These are phyloP conservation scores for Triadica sebifera DNA, from an alignment of 345 rosid genomes.

Conservation along the genomic window DNA sequence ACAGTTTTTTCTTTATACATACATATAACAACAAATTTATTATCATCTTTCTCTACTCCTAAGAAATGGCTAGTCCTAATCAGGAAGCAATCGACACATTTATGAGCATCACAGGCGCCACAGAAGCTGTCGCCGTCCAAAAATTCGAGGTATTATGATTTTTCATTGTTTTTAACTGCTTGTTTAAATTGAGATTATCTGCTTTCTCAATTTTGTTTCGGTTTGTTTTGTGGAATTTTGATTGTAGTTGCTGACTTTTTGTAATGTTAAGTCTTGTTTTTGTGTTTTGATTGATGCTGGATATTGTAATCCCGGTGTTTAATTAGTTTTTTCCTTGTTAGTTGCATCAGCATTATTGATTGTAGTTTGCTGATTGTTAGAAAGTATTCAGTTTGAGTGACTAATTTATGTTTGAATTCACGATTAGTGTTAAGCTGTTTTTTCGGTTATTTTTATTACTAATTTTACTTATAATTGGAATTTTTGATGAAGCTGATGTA, in stretches of 20 bases:
- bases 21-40: not conserved
- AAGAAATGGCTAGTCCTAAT: constrained; percentile 62
- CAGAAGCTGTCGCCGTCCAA: constrained; percentile 62
- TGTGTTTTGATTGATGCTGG: not conserved
- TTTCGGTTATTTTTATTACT: not conserved
- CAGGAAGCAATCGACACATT: constrained; percentile 86
- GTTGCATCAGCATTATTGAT: not conserved
- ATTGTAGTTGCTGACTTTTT: too few relatives aligned
- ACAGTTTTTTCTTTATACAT: not conserved
- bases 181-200: not conserved
- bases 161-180: not conserved
- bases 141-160: constrained; percentile 59
- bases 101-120: constrained; percentile 76
- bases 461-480: not conserved
- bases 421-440: not conserved
- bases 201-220: not conserved
- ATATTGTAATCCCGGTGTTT: not conserved
- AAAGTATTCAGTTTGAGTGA: not conserved
- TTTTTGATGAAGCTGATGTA: not conserved
- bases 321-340: not conserved
- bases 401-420: constrained; percentile 1
- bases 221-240: not conserved
- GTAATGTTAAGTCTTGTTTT: constrained; percentile 1
- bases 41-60: not conserved
- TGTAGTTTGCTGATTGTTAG: not conserved